These are phyloP conservation scores for Arthrinium phaeospermum DNA, from an alignment of 2,329 filamentous ascomycete genomes.

Conservation along the genomic window DNA sequence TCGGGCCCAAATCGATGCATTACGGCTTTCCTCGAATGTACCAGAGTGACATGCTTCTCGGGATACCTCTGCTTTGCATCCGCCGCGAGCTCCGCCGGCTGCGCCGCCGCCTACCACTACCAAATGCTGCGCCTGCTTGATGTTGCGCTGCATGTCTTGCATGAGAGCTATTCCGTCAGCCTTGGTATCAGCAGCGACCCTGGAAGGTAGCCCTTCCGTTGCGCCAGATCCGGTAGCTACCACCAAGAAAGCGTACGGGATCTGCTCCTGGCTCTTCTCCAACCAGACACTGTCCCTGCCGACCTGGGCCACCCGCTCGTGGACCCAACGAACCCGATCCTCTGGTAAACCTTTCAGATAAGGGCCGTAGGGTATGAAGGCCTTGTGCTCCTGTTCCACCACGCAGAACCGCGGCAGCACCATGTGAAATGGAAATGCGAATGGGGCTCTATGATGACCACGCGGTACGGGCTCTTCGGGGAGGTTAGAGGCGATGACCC, in stretches of 20 bases:
- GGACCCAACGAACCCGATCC: conserved; percentile 46
- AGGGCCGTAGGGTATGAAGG: conserved; percentile 63
- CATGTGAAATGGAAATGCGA: conserved; percentile 67
- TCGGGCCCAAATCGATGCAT: conserved; percentile 58
- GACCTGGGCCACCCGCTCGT: conserved; percentile 48
- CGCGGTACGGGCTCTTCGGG: conserved; percentile 50
- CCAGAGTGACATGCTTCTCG: conserved; percentile 59
- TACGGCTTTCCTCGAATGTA: conserved; percentile 61
- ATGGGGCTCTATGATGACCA: conserved; percentile 64
- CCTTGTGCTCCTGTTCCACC: conserved; percentile 59
- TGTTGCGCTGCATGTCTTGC: conserved; percentile 49
- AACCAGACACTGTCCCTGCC: conserved; percentile 46
- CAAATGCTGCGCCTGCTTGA: conserved; percentile 49
- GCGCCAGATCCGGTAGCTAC: conserved; percentile 61
- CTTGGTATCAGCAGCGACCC: conserved; percentile 51
- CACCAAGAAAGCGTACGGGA: conserved; percentile 62
- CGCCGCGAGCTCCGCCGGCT: conserved; percentile 63
- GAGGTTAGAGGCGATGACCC: conserved; percentile 56
- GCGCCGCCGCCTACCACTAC: conserved; percentile 65
- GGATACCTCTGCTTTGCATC: conserved; percentile 63
- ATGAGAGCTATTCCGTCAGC: conserved; percentile 49
- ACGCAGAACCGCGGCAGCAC: conserved; percentile 65
- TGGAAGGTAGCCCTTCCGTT: conserved; percentile 50
- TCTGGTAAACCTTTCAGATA: conserved; percentile 43
- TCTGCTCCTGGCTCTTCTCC: conserved; percentile 44